Conservation (phyloP, 257 asterid genomes). For the Solanum megistacrolobum region DNA sequence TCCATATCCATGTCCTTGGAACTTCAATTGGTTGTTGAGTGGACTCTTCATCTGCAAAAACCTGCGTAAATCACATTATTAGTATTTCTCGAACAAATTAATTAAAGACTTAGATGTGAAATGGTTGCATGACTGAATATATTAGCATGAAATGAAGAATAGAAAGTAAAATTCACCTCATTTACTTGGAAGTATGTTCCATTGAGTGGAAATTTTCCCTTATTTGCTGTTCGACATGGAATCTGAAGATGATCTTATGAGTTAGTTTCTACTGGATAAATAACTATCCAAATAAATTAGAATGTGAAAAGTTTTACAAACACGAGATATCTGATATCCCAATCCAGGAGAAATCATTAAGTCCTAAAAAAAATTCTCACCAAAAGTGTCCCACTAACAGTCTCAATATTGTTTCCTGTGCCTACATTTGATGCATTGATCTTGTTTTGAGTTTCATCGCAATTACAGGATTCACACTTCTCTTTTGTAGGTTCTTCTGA, state of each 20-base stretch:
- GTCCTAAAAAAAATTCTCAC: conserved; percentile 1
- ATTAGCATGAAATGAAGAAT: background rate
- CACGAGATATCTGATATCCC: background rate
- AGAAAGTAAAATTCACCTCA: conserved; percentile 11
- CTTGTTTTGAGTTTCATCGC: background rate
- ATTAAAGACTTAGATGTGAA: background rate
- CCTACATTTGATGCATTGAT: background rate
- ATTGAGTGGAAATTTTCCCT: conserved; percentile 24
- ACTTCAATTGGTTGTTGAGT: conserved; percentile 16
- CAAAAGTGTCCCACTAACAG: conserved; percentile 21
- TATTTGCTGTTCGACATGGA: conserved; percentile 13
- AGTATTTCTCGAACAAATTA: background rate
- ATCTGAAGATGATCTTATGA: conserved; percentile 3
- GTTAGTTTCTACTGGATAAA: background rate
- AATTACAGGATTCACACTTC: background rate
- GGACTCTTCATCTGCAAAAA: conserved; percentile 31
- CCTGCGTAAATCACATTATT: conserved; percentile 3
- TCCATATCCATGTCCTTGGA: conserved; percentile 3
- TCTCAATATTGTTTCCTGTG: background rate
- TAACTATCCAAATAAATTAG: background rate
- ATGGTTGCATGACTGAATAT: background rate
- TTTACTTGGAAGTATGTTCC: conserved; percentile 26
- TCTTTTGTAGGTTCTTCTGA: background rate
- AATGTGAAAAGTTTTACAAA: background rate
- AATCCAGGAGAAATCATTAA: background rate